Base-by-base conservation (phyloP, 148 eudicot genomes). In the Talinum fruticosum region DNA sequence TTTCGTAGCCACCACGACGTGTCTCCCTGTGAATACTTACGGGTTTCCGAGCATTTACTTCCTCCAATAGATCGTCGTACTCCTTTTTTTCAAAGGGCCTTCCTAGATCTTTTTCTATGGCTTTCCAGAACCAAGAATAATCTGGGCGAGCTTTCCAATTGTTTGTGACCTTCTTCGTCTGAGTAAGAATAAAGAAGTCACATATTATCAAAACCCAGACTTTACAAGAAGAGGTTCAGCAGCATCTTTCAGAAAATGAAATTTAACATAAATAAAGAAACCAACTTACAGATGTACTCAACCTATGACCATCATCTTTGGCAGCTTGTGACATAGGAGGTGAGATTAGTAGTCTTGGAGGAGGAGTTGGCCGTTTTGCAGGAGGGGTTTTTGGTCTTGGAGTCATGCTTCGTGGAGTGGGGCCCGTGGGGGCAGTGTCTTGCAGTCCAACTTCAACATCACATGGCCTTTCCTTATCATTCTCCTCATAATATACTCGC, bases 81-180 rank as follows among this genome's bases (percentile, higher is more conserved):
- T 88, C 88, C 67, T 74, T 61, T 12, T 75, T 72, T 34, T 74
- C 57, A 75, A 66, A 82, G 18, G 84, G 81, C 71, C 79, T 74
- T 33, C 59, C 47, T n/a, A 86, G 87, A 64, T 76, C 41, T 57
- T 6, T 14, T 29, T 54, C 69, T n/a, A 88, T 71, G 66, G 79
- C 62, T 51, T 73, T 53, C 80, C 76, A 62, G 37, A 78, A 81
- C 79, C 29, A 35, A 16, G 71, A 28, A 66, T 37, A 18, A 37
- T 21, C 33, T 34, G 10, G 8, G 21, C 14, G 13, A 4, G 49
- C 47, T 26, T 73, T 54, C 59, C 36, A 41, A n/a, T 15, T 36
- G n/a, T 37, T 57, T 23, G 38, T 26, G 16, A 15, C 26, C 29
- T 21, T 64, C 75, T 82, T 64, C 23, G 37, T 65, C 80, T 81